Percentiles rank a stretch among this genome's conserved stretches.
phyloP scores from a whole-genome alignment of 768 basidiomycete genomes.

The Russula virescens region DNA sequence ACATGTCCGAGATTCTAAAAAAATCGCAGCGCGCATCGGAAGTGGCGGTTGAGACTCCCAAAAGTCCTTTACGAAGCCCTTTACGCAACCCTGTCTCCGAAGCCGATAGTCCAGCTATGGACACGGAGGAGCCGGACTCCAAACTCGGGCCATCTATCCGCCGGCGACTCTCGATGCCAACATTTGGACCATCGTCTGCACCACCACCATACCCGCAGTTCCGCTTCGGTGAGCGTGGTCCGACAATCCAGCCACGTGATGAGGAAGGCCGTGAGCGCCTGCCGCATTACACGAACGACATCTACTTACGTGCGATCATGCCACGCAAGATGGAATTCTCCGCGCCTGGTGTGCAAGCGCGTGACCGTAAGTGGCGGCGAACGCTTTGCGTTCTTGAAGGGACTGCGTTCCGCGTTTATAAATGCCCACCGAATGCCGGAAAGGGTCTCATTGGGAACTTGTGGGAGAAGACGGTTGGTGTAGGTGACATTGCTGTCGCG shows the following conservation, averaged over 20 bases:
- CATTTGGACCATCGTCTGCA: constrained; percentile 47
- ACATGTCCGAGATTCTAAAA: constrained; percentile 19
- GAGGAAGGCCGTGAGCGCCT: constrained; percentile 82
- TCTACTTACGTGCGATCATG: constrained; percentile 77
- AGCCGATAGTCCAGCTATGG: neutral
- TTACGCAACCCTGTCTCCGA: neutral
- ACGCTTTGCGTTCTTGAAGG: constrained; percentile 88
- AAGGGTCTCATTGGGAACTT: constrained; percentile 50
- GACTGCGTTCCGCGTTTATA: constrained; percentile 79
- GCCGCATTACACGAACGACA: constrained; percentile 74
- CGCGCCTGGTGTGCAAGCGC: constrained; percentile 77
- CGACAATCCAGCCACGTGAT: constrained; percentile 46
- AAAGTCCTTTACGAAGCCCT: neutral
- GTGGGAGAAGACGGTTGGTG: constrained; percentile 77
- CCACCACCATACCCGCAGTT: constrained; percentile 69
- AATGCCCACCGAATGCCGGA: constrained; percentile 43
- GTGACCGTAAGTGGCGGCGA: constrained; percentile 88
- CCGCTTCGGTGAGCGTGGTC: constrained; percentile 27
- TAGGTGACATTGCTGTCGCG: constrained; percentile 46
- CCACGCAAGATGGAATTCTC: constrained; percentile 92
- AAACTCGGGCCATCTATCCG: constrained; percentile 39
- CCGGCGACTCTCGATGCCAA: constrained; percentile 67
- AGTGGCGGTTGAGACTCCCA: constrained; percentile 5
- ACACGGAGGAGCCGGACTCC: constrained; percentile 2
- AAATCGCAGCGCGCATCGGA: constrained; percentile 12